phyloP scores from a whole-genome alignment of 2,329 filamentous ascomycete genomes.

The Penicillium nordicum region DNA sequence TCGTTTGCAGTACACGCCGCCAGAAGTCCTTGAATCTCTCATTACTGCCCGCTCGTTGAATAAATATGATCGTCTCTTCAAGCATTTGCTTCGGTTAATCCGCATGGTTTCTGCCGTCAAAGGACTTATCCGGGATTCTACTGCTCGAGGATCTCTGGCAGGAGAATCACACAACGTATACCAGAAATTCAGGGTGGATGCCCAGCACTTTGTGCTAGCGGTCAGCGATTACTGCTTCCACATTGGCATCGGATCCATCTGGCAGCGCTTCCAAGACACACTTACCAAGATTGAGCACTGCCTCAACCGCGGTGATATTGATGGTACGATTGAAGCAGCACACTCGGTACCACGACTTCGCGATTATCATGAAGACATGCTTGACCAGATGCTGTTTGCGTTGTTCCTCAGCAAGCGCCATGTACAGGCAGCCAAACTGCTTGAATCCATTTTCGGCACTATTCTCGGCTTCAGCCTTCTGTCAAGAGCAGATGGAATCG shows the following conservation, averaged over 20 bases:
- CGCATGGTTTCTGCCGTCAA: conserved; percentile 75
- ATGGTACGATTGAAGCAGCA: conserved; percentile 47
- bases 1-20: conserved; percentile 76
- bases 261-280: conserved; percentile 66
- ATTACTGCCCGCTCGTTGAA: conserved; percentile 67
- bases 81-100: conserved; percentile 69
- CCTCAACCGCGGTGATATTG: conserved; percentile 49
- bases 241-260: conserved; percentile 68
- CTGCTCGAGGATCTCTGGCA: conserved; percentile 31
- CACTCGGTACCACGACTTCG: conserved; percentile 65
- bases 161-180: conserved; percentile 40
- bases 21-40: conserved; percentile 66
- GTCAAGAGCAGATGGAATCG: conserved; percentile 36
- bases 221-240: conserved; percentile 78
- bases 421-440: conserved; percentile 64
- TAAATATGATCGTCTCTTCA: conserved; percentile 85
- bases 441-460: conserved; percentile 72
- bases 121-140: conserved; percentile 60
- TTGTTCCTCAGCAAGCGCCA: conserved; percentile 73
- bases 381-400: conserved; percentile 72
- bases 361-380: conserved; percentile 65
- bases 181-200: conserved; percentile 68
- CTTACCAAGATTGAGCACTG: conserved; percentile 61
- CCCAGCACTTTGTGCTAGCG: conserved; percentile 72
- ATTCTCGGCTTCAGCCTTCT: conserved; percentile 65